Conservation (phyloP, 2,329 filamentous ascomycete species). For the Cercospora citrullina region DNA sequence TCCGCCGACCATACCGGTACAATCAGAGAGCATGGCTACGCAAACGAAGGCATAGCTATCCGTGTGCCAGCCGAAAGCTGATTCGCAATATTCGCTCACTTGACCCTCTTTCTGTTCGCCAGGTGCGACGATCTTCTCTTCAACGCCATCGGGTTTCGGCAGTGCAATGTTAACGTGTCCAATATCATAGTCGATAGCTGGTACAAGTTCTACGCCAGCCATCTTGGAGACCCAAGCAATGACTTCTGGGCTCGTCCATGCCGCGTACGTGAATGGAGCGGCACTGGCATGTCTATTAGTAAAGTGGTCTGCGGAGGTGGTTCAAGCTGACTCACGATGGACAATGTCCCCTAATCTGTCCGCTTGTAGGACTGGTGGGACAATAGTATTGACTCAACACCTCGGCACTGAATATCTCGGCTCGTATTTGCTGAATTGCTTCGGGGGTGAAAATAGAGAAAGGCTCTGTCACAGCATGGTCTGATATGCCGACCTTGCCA, state of each 20-base stretch:
- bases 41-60: constrained; percentile 70
- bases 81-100: constrained; percentile 50
- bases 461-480: constrained; percentile 63
- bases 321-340: constrained; percentile 35
- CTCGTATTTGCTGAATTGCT: constrained; percentile 46
- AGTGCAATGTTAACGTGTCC: constrained; percentile 58
- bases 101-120: constrained; percentile 48
- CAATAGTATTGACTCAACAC: constrained; percentile 59
- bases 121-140: constrained; percentile 28
- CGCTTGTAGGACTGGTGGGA: neutral
- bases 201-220: constrained; percentile 60
- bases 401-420: constrained; percentile 60
- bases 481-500: constrained; percentile 56
- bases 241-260: constrained; percentile 59
- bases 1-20: constrained; percentile 62
- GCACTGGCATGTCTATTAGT: constrained; percentile 48
- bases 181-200: constrained; percentile 59
- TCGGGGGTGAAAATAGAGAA: constrained; percentile 64
- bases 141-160: constrained; percentile 46
- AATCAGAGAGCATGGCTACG: constrained; percentile 66
- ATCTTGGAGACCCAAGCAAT: constrained; percentile 57
- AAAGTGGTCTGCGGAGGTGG: constrained; percentile 51
- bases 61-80: constrained; percentile 58
- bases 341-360: constrained; percentile 5
- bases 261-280: constrained; percentile 65